Percentiles rank a stretch among this genome's conserved stretches.
These are phyloP conservation scores for Eucalyptus brandiana DNA, from an alignment of 345 rosid genomes.

Conservation along the genomic window DNA sequence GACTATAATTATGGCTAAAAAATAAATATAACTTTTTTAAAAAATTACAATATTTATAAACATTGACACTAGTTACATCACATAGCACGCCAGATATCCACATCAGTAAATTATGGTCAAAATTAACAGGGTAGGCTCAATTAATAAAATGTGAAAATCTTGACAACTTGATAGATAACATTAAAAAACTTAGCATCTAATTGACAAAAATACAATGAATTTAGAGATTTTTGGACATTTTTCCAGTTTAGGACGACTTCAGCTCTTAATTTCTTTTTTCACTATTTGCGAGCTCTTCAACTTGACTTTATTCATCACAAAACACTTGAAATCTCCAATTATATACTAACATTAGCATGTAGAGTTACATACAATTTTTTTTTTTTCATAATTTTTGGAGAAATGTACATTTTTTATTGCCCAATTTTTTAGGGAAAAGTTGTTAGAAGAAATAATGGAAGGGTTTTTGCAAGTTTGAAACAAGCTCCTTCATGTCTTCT, in stretches of 20 bases:
- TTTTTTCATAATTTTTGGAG: background rate
- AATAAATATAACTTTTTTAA: too few relatives aligned
- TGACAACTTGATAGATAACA: too few relatives aligned
- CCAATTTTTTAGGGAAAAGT: background rate
- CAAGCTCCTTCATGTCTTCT: background rate
- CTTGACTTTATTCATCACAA: background rate
- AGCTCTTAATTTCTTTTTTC: background rate
- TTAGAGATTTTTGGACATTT: background rate
- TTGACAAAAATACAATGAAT: too few relatives aligned
- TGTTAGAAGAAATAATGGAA: background rate
- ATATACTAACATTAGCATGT: background rate
- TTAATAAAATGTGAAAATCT: too few relatives aligned
- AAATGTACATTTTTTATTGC: background rate
- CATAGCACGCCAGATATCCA: too few relatives aligned
- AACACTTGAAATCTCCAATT: background rate
- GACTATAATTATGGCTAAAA: background rate
- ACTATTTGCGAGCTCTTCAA: background rate
- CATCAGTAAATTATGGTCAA: too few relatives aligned
- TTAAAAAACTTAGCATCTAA: too few relatives aligned
- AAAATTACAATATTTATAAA: too few relatives aligned
- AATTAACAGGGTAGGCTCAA: fast-evolving
- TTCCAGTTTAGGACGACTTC: background rate
- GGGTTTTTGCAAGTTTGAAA: background rate
- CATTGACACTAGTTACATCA: too few relatives aligned
- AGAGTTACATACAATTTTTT: too few relatives aligned